Base-by-base conservation (phyloP, 78 protist species). In the Chrysochromulina tobinii region DNA sequence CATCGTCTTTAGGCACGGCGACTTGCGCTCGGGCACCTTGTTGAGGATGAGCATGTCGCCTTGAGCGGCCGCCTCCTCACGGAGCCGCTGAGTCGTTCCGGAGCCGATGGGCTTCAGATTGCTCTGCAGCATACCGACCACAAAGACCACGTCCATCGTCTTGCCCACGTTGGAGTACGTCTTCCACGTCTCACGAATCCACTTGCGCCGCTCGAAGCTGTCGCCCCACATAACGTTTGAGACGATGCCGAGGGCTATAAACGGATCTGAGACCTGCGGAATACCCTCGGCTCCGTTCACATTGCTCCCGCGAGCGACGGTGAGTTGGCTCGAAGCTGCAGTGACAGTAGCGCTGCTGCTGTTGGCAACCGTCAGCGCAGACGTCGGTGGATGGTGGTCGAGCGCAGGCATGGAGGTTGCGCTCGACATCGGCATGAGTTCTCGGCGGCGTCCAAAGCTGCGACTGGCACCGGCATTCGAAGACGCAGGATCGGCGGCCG, bases 1-100 rank as follows among this genome's bases (percentile, higher is more conserved):
- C 79, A 69, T 69, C 51, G 79, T 69, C 79, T 69, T 69, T 27
- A 69, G 79, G 51, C 79, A 69, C 3, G 79, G 79, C 51, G 79
- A 69, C 12, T 69, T 69, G 11, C 79, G 79, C 51, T 69, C 79
- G 23, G 79, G 79, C 18, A 69, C 79, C 3, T 38, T 7, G 25
- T 69, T 51, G 51, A 69, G 79, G 51, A 69, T 27, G 12, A 69
- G 79, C 79, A 69, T 25, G 79, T 69, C 79, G 27, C 53, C 51
- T 3, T 38, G 79, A 3, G 27, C 38, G 54, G 14, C 51, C 79
- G 79, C 79, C 79, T 69, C 79, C 14, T 5, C 79, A 7, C 51
- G 54, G 2, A 69, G 79, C 79, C 27, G 11, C 20, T 3, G 25
- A 1, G 4, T 18, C 51, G 27, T 3, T 15, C 6, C 51, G 79